Conservation (phyloP, 768 basidiomycete genomes). For the Megacollybia marginata region DNA sequence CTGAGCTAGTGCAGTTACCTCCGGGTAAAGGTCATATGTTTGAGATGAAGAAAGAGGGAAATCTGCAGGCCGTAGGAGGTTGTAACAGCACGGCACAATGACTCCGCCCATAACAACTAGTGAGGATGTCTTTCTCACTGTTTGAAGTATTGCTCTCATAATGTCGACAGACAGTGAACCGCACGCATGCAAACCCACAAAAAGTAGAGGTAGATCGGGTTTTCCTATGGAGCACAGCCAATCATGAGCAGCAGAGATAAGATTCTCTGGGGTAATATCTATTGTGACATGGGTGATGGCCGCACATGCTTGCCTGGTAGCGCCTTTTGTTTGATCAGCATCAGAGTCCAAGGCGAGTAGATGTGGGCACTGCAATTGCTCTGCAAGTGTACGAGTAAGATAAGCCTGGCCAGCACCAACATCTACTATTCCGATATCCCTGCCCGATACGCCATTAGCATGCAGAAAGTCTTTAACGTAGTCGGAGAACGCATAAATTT, state of each 20-base stretch:
- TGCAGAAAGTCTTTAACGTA: not conserved
- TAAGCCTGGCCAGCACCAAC: conserved; percentile 66
- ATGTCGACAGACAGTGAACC: conserved; percentile 67
- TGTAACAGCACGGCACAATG: conserved; percentile 77
- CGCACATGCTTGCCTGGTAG: no score
- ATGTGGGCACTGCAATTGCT: conserved; percentile 23
- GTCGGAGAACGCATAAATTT: not conserved
- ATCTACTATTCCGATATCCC: conserved; percentile 40
- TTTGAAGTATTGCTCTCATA: conserved; percentile 40
- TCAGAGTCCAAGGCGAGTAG: conserved; percentile 66
- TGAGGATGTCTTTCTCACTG: conserved; percentile 40
- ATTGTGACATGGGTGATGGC: conserved; percentile 48
- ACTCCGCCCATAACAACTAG: conserved; percentile 24
- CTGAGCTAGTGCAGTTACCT: conserved; percentile 17
- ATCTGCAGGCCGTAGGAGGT: conserved; percentile 41
- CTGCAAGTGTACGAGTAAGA: conserved; percentile 49
- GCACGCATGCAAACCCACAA: conserved; percentile 71
- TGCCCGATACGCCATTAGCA: not conserved
- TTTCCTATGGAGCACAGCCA: conserved; percentile 35
- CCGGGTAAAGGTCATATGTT: conserved; percentile 16
- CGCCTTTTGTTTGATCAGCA: conserved; percentile 36
- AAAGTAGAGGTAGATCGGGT: conserved; percentile 35
- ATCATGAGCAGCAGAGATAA: conserved; percentile 37
- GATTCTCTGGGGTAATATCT: conserved; percentile 40
- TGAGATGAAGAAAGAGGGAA: not conserved